phyloP scores from a whole-genome alignment of 2,329 filamentous ascomycete species.

The Hortaea werneckii region DNA sequence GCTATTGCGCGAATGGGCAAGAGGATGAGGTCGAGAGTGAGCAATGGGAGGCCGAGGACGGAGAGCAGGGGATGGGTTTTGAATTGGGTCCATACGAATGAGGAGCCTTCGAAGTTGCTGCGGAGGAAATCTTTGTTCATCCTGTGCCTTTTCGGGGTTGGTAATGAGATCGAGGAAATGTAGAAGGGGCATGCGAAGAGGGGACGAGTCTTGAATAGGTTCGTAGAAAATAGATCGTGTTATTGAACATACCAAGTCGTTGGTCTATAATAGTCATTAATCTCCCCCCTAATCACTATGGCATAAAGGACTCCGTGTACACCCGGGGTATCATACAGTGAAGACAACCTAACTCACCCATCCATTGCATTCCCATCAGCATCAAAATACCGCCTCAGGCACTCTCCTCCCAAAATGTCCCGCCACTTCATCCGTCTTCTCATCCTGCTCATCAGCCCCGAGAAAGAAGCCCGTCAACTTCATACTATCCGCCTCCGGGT shows the following conservation, averaged over 20 bases:
- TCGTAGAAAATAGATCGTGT: too few species aligned
- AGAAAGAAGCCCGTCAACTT: conserved; percentile 70
- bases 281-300: too few species aligned
- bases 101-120: background rate
- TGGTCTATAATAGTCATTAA: too few species aligned
- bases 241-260: too few species aligned
- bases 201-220: background rate
- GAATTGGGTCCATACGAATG: background rate
- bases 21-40: background rate
- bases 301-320: too few species aligned
- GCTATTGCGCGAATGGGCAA: background rate
- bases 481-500: conserved; percentile 54
- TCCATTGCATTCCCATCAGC: background rate
- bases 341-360: too few species aligned
- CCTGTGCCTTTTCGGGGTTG: background rate
- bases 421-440: conserved; percentile 54
- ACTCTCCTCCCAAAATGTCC: conserved; percentile 74
- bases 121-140: background rate
- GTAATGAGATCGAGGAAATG: background rate
- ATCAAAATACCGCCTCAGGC: conserved; percentile 58
- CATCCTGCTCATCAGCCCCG: conserved; percentile 35
- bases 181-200: background rate
- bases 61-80: background rate
- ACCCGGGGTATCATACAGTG: too few species aligned
- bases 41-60: background rate